Evolutionary conservation across 1,139 yeast species (phyloP), one percentile per base, ranked within the genome.

Genomic region (Petasospora fabianii): DNA sequence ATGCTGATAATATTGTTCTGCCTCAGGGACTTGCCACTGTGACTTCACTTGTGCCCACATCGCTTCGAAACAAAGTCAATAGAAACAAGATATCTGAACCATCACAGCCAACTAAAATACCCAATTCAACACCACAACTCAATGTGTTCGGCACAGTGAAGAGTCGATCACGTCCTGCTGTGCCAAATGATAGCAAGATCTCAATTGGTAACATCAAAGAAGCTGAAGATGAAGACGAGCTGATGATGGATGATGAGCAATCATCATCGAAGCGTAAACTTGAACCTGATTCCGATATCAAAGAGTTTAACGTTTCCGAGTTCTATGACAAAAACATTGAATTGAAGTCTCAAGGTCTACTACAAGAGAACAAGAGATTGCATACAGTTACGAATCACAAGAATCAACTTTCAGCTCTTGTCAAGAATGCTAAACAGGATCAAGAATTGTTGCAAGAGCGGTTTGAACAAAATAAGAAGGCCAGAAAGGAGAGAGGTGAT

Each of bases 341-440:
- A 14, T 22, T 53, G 30, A 49, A 50, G 27, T 44, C 46, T 1
- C 43, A 41, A 21, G 57, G 57, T 1, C 33, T 46, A 12, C 34
- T 55, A 12, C 39, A 43, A 24, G 52, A 50, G 33, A 52, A 45
- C 41, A 43, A 45, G 36, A 29, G 44, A 7, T 44, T 56, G 3
- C 51, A 53, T 9, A 36, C 50, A 0, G 55, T 61, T 3, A 46
- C 57, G 17, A 59, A 60, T 37, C 43, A 49, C 8, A 58, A 51
- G 42, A 62, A 62, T 34, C 64, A 61, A 38, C 44, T 62, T 35
- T 48, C 53, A 10, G 53, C 65, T 1, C 41, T 62, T 30, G 49
- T 62, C 14, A 58, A 55, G 41, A 61, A 62, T 41, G 67, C 67
- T 1, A 30, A 52, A 20, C 49, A 46, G 32, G 59, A 62, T 27